phyloP scores from a whole-genome alignment of 108 stramenopile species.

The Poteriospumella lacustris region DNA sequence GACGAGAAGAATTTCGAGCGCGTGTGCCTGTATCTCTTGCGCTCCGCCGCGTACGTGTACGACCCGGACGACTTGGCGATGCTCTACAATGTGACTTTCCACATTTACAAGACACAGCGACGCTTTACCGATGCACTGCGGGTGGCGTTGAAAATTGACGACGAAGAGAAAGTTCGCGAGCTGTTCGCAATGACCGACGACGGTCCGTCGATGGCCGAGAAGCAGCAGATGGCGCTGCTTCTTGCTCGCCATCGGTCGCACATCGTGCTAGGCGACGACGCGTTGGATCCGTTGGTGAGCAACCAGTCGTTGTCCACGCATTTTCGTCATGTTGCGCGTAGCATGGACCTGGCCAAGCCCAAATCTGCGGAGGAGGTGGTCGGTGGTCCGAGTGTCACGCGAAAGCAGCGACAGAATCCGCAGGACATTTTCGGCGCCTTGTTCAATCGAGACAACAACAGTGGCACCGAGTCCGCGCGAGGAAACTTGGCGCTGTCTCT shows the following conservation, averaged over 20 bases:
- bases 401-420: slow-evolving; percentile 81
- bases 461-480: slow-evolving; percentile 78
- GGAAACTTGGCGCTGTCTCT: slow-evolving; percentile 96
- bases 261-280: slow-evolving; percentile 70
- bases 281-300: slow-evolving; percentile 81
- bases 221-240: slow-evolving; percentile 71
- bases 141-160: slow-evolving; percentile 77
- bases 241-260: slow-evolving; percentile 77
- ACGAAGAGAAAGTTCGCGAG: slow-evolving; percentile 63
- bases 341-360: slow-evolving; percentile 87
- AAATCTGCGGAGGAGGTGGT: slow-evolving; percentile 97
- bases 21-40: slow-evolving; percentile 91
- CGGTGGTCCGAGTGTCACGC: too few relatives aligned
- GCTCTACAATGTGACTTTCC: slow-evolving; percentile 78
- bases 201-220: slow-evolving; percentile 19
- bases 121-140: slow-evolving; percentile 81
- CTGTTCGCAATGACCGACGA: slow-evolving; percentile 55
- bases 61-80: slow-evolving; percentile 80
- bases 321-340: slow-evolving; percentile 67
- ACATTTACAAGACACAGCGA: slow-evolving; percentile 73
- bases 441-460: background rate
- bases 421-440: background rate
- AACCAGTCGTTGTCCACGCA: slow-evolving; percentile 81
- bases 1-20: slow-evolving; percentile 87
- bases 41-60: slow-evolving; percentile 87